These are phyloP conservation scores for Camelina sativa DNA, from an alignment of 345 rosid species.

Conservation along the genomic window DNA sequence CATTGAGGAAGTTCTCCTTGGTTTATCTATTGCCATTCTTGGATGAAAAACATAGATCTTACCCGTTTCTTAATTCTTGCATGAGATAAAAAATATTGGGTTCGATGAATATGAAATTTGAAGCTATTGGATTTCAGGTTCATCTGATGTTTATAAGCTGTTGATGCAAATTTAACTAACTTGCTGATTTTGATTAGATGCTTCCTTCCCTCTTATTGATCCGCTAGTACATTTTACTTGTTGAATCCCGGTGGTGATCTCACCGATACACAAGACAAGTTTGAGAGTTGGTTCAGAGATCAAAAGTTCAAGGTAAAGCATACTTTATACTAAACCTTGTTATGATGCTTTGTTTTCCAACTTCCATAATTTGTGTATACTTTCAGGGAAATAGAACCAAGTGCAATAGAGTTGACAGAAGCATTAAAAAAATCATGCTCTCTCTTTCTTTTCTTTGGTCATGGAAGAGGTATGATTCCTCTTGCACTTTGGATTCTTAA, in stretches of 20 bases:
- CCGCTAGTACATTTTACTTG: slow-evolving; percentile 85
- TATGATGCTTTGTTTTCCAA: slow-evolving; percentile 4
- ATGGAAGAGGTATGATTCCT: slow-evolving; percentile 82
- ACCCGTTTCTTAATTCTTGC: neutral
- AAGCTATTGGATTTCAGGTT: neutral
- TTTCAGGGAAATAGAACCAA: slow-evolving; percentile 80
- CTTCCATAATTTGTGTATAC: slow-evolving; percentile 4
- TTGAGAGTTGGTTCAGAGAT: slow-evolving; percentile 86
- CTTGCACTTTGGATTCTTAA: neutral
- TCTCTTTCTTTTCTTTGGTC: slow-evolving; percentile 88
- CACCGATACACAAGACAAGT: slow-evolving; percentile 58
- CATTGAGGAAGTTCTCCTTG: neutral
- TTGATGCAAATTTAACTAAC: slow-evolving; percentile 21
- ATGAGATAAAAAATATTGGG: neutral
- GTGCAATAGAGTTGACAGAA: slow-evolving; percentile 63
- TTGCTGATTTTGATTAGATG: slow-evolving; percentile 60
- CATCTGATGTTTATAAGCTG: neutral
- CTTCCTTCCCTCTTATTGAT: slow-evolving; percentile 84
- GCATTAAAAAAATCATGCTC: slow-evolving; percentile 74
- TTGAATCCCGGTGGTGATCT: slow-evolving; percentile 95
- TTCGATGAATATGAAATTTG: slow-evolving; percentile 2
- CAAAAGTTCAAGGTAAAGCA: slow-evolving; percentile 74
- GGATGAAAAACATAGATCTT: slow-evolving; percentile 16
- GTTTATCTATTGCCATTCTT: slow-evolving; percentile 7
- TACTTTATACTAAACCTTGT: slow-evolving; percentile 5